These are phyloP conservation scores for Ceratobasidium sp. DNA, from an alignment of 1,284 basidiomycete species.

Conservation along the genomic window DNA sequence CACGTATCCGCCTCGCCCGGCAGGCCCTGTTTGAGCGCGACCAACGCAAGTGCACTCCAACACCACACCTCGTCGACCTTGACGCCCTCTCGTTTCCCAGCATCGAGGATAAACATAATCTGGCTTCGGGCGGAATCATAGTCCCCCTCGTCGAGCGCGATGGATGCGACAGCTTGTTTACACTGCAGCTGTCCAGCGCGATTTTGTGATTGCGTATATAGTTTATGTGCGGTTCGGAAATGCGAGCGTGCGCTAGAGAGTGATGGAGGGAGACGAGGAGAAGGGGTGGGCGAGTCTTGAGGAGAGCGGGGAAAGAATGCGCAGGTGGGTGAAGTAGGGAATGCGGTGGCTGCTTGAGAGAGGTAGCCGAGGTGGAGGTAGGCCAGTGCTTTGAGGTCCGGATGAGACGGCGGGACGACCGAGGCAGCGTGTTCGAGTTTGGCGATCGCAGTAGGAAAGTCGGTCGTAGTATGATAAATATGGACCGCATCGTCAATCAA, in stretches of 20 bases:
- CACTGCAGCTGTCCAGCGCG: slow-evolving; percentile 17
- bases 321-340: not conserved
- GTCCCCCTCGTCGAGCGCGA: slow-evolving; percentile 29
- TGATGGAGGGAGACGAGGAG: not conserved
- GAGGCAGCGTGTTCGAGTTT: slow-evolving; percentile 47
- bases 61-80: slow-evolving; percentile 33
- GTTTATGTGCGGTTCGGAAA: slow-evolving; percentile 26
- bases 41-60: slow-evolving; percentile 21
- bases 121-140: slow-evolving; percentile 34
- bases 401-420: slow-evolving; percentile 10
- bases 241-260: slow-evolving; percentile 22
- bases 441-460: slow-evolving; percentile 51
- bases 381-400: slow-evolving; percentile 27
- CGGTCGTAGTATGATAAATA: slow-evolving; percentile 51
- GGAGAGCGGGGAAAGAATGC: not conserved
- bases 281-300: not conserved
- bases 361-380: slow-evolving; percentile 33
- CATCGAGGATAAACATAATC: slow-evolving; percentile 31
- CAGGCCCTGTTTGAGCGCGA: slow-evolving; percentile 19
- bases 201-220: slow-evolving; percentile 17
- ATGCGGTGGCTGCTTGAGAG: slow-evolving; percentile 1
- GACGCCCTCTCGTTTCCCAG: slow-evolving; percentile 21
- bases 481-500: slow-evolving; percentile 45
- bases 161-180: slow-evolving; percentile 28
- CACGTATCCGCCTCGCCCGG: slow-evolving; percentile 15